Evolutionary conservation across 176 grass and related monocot species (phyloP), one percentile per base, ranked within the genome.

Genomic region (Cymbopogon citratus): DNA sequence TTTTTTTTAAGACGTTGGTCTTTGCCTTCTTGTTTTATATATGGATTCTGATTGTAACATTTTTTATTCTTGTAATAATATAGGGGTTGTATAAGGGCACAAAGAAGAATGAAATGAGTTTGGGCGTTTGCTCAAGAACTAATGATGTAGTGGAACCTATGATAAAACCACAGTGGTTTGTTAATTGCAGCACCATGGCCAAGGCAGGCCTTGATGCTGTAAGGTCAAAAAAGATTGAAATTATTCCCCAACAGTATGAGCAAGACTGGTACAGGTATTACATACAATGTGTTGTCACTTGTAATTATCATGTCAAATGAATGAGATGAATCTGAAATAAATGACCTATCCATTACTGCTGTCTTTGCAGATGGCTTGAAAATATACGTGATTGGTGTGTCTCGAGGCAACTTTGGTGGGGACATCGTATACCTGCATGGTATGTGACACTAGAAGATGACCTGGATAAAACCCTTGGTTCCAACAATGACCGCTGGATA

Each of bases 371-470:
- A 90, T 97, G 94, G 94, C 85, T 97, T 48, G 89, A 92, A 66
- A 92, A 94, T 74, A 97, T 97, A 84, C 94, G 85, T 54, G 94
- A 97, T 79, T 97, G 94, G 94, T 97, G 94, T 60, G 69, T 97
- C 54, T 97, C 94, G 61, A 91, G 94, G 60, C 92, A 97, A 71
- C 87, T 97, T 52, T 97, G 94, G 94, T 97, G 94, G 94, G 94
- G 94, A 27, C 94, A 97, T 73, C 89, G 85, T 5, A 87, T 92
- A 21, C 94, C 94, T 28, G 92, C 92, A 3, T 94, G 92, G 94
- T 97, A 97, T 83, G 90, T 94, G 61, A 91, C 80, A 40, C 74
- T 94, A 41, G 87, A 89, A 76, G 90, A 97, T 34, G 94, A 97
- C 21, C 69, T 75, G 4, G 81, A 85, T 57, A 92, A 90, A 69